Evolutionary conservation across 1,284 basidiomycete genomes (phyloP).

Genomic region (Quambalaria eucalypti): DNA sequence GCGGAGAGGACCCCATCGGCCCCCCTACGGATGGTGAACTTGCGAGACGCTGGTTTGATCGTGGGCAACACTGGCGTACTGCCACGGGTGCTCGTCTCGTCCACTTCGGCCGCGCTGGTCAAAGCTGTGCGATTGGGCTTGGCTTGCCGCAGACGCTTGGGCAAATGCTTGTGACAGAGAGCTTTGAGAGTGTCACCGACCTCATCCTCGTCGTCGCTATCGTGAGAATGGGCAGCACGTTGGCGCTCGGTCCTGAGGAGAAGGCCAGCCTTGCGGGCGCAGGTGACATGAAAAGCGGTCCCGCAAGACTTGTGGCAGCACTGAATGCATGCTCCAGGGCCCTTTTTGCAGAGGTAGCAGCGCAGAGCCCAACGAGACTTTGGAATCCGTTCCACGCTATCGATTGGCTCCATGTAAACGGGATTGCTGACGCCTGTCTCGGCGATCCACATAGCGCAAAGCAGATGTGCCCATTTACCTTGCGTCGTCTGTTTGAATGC

Average conservation of each 20-base stretch:
- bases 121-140: neutral
- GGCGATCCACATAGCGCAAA: conserved; percentile 96
- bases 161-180: conserved; percentile 41
- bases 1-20: neutral
- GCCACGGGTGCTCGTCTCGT: neutral
- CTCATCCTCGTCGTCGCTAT: conserved; percentile 20
- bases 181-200: conserved; percentile 21
- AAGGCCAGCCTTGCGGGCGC: conserved; percentile 57
- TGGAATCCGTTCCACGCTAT: conserved; percentile 75
- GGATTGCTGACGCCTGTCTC: conserved; percentile 89
- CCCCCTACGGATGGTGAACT: neutral
- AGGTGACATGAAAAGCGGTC: conserved; percentile 88
- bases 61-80: neutral
- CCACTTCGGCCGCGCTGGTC: conserved; percentile 2
- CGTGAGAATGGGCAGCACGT: conserved; percentile 21
- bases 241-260: conserved; percentile 29
- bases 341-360: conserved; percentile 75
- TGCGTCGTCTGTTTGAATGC: conserved; percentile 95
- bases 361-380: conserved; percentile 83
- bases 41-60: neutral
- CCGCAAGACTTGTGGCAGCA: conserved; percentile 87
- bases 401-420: conserved; percentile 97
- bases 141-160: conserved; percentile 9
- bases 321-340: conserved; percentile 88
- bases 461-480: conserved; percentile 89